These are phyloP conservation scores for Alternaria novae-zelandiae DNA, from an alignment of 2,329 filamentous ascomycete genomes.

Conservation along the genomic window DNA sequence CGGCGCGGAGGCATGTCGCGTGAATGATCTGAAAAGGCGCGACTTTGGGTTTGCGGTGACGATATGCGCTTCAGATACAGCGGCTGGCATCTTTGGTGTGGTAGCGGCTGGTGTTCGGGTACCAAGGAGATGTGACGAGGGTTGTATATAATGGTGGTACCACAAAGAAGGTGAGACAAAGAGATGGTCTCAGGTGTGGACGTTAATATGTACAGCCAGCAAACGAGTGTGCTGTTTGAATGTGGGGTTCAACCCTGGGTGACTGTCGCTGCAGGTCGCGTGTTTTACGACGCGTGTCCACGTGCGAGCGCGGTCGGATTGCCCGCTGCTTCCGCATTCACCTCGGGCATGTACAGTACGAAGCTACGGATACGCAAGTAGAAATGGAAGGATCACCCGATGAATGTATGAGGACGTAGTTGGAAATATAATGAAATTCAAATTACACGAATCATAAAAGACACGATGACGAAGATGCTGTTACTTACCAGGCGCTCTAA, in stretches of 20 bases:
- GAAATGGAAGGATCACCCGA: neutral
- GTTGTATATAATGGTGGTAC: neutral
- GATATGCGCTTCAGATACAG: neutral
- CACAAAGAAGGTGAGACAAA: neutral
- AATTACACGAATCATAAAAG: neutral
- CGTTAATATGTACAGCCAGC: neutral
- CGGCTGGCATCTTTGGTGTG: neutral
- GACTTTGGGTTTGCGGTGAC: neutral
- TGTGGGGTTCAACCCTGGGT: neutral
- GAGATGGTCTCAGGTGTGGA: neutral
- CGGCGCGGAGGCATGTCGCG: slow-evolving; percentile 13
- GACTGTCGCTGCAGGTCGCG: neutral
- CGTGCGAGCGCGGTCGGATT: neutral
- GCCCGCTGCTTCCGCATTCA: neutral
- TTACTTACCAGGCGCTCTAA: neutral
- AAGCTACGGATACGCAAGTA: neutral
- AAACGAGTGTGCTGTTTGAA: neutral
- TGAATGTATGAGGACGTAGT: neutral
- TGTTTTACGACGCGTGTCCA: neutral
- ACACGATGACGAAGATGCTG: neutral
- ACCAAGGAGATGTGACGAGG: neutral
- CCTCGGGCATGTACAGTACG: neutral
- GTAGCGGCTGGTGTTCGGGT: neutral
- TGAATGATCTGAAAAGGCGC: neutral
- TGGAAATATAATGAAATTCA: neutral